Evolutionary conservation across 2,329 filamentous ascomycete species (phyloP).

Genomic region (Westerdykella aurantiaca): DNA sequence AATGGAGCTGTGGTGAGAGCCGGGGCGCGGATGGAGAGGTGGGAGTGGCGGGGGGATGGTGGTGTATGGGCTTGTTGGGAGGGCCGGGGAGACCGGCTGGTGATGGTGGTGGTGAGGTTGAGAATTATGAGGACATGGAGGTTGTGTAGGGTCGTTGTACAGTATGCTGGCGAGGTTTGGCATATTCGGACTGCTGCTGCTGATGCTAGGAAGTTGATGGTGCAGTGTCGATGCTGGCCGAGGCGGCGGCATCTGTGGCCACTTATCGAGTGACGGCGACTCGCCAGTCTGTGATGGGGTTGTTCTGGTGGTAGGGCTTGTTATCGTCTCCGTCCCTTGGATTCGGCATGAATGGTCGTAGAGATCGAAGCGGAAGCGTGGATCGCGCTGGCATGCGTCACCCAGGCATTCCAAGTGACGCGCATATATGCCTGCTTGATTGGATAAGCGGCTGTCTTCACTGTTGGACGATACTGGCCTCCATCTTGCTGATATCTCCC

Average conservation of each 20-base stretch:
- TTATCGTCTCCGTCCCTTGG: conserved; percentile 11
- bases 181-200: too few species aligned
- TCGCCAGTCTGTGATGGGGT: conserved; percentile 8
- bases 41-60: background rate
- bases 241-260: background rate
- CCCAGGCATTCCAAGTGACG: conserved; percentile 19
- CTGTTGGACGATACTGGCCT: background rate
- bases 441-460: background rate
- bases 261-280: too few species aligned
- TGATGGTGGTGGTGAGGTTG: background rate
- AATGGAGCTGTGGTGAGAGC: too few species aligned
- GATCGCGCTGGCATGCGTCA: conserved; percentile 17
- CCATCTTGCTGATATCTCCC: conserved; percentile 28
- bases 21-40: too few species aligned
- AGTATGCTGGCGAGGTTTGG: too few species aligned
- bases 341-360: conserved; percentile 28
- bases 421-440: conserved; percentile 26
- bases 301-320: conserved; percentile 12
- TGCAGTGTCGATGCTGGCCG: background rate
- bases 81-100: too few species aligned
- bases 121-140: background rate
- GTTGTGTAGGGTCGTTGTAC: background rate
- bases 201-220: too few species aligned
- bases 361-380: conserved; percentile 22
- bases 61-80: background rate